A percentile compares a stretch with the other conserved stretches of the same genome.
Evolutionary conservation across 2,329 filamentous ascomycete genomes (phyloP).

Genomic region (Hypoxylon sp.): DNA sequence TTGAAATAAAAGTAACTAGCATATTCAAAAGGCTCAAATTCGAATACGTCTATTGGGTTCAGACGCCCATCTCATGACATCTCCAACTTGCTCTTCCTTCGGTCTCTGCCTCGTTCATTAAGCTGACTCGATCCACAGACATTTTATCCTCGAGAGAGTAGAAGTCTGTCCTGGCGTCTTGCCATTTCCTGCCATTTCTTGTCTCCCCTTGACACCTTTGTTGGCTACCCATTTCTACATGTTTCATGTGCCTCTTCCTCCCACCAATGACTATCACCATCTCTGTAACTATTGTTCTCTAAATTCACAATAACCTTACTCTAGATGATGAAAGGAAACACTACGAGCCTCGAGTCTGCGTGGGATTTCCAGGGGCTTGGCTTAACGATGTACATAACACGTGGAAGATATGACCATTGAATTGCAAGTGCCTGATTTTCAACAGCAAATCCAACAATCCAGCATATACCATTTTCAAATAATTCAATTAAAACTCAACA

Average conservation of each 20-base stretch:
- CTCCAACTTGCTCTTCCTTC: not conserved
- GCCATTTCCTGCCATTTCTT: not conserved
- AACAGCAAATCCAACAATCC: not conserved
- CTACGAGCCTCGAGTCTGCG: not conserved
- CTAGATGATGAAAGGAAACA: slow-evolving; percentile 17
- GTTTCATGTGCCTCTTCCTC: not conserved
- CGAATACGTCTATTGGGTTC: not conserved
- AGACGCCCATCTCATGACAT: not conserved
- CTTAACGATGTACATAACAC: slow-evolving; percentile 7
- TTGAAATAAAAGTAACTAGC: not conserved
- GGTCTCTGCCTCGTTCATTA: not conserved
- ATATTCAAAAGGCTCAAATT: not conserved
- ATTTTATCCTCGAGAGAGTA: not conserved
- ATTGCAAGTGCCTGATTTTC: not conserved
- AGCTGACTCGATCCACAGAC: not conserved
- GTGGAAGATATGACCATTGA: not conserved
- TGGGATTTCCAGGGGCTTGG: not conserved
- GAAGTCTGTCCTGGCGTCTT: not conserved
- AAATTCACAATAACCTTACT: slow-evolving; percentile 18
- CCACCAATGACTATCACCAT: not conserved
- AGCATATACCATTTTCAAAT: not conserved
- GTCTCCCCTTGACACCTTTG: not conserved
- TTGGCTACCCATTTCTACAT: not conserved
- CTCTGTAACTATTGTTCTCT: slow-evolving; percentile 4
- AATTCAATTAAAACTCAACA: not conserved